Evolutionary conservation across 78 protist species (phyloP).

Genomic region (slime mould (Dictyostelium discoideum)): dicty_2.7 NC_007088.5:3741001-3741500

Average conservation of each 20-base stretch:
- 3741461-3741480: conserved; percentile 52
- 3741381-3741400: not conserved
- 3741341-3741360: not conserved
- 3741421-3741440: not conserved
- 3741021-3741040: too few relatives aligned
- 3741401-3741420: conserved; percentile 8
- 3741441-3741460: not conserved
- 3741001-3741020: not conserved
- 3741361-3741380: not conserved
- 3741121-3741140: not conserved
- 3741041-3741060: not conserved
- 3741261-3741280: not conserved
- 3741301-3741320: conserved; percentile 24
- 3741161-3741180: conserved; percentile 32
- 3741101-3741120: conserved; percentile 50
- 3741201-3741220: not conserved
- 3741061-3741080: conserved; percentile 21
- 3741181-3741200: conserved; percentile 54
- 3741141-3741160: not conserved
- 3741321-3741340: not conserved
- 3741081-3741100: conserved; percentile 57
- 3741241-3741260: conserved; percentile 19
- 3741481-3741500: conserved; percentile 32
- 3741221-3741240: conserved; percentile 21
- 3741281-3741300: not conserved